Evolutionary conservation across 192 early-diverging fungal genomes (phyloP).

Genomic region (Backusella tuberculispora): DNA sequence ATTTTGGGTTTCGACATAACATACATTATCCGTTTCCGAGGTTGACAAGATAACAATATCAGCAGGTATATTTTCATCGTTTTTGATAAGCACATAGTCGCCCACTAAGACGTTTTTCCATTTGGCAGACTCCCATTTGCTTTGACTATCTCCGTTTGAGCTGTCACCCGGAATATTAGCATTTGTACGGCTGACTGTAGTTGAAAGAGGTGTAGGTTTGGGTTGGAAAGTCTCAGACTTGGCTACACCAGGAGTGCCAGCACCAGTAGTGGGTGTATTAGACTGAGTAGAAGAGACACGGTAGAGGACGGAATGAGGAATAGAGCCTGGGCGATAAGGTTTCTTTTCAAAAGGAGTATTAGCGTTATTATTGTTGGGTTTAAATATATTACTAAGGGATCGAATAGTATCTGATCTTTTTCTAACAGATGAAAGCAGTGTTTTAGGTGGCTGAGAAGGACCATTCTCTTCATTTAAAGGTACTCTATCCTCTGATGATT

Average conservation of each 20-base stretch:
- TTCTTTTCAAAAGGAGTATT: background rate
- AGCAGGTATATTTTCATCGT: conserved; percentile 88
- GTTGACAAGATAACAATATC: conserved; percentile 88
- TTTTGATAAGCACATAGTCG: conserved; percentile 83
- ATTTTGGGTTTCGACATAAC: conserved; percentile 98
- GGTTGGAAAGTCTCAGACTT: background rate
- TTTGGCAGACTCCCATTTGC: conserved; percentile 64
- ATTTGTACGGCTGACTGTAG: background rate
- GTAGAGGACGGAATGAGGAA: conserved; percentile 52
- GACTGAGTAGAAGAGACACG: conserved; percentile 23
- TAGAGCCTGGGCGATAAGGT: conserved; percentile 40
- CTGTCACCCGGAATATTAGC: background rate
- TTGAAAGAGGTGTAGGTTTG: conserved; percentile 13
- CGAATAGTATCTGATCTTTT: conserved; percentile 36
- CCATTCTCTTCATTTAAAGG: conserved; percentile 3
- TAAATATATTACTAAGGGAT: conserved; percentile 34
- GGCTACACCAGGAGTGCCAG: background rate
- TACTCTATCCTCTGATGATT: conserved; percentile 12
- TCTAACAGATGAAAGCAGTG: conserved; percentile 21
- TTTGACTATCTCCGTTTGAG: conserved; percentile 22
- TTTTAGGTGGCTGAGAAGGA: conserved; percentile 13
- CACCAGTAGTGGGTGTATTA: background rate
- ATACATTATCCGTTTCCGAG: conserved; percentile 81
- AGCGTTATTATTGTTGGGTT: background rate
- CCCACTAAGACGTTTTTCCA: conserved; percentile 91